A percentile compares a stretch with the other conserved stretches of the same genome.
Conservation (phyloP, 495 filamentous ascomycete species). For the Daldinia bambusicola region DNA sequence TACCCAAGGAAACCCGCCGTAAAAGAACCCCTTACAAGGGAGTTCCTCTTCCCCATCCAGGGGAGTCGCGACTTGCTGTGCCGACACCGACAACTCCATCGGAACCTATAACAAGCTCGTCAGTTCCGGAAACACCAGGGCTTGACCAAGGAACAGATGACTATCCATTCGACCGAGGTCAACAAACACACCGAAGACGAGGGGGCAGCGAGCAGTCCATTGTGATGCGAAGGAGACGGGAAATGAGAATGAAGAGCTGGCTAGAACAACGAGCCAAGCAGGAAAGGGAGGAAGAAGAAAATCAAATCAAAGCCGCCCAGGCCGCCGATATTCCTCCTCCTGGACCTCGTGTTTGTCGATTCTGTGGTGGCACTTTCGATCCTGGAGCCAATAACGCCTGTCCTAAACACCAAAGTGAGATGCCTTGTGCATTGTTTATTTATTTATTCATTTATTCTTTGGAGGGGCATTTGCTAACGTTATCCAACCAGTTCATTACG, state of each 20-base stretch:
- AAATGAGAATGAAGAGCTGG: not conserved
- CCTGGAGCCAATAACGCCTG: not conserved
- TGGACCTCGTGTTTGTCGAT: constrained; percentile 1
- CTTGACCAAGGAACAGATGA: not conserved
- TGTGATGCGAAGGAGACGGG: constrained; percentile 1
- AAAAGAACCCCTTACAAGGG: not conserved
- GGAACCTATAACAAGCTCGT: not conserved
- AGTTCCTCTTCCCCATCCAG: not conserved
- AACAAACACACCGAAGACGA: not conserved
- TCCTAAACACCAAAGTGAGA: not conserved
- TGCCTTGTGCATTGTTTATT: not conserved
- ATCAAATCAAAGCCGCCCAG: not conserved
- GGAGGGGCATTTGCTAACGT: not conserved
- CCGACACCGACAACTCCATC: not conserved
- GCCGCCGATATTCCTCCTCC: not conserved
- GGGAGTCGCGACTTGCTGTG: not conserved
- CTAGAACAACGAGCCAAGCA: not conserved
- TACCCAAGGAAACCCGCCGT: not conserved
- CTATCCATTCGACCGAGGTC: not conserved
- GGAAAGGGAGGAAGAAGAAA: constrained; percentile 3
- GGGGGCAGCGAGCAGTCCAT: not conserved
- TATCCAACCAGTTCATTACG: not conserved
- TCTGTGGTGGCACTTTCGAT: not conserved
- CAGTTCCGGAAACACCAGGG: too few species aligned
- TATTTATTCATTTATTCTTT: not conserved